A percentile compares a stretch with the other conserved stretches of the same genome.
Conservation (phyloP, 768 basidiomycete species). For the Termitomyces sp. region DNA sequence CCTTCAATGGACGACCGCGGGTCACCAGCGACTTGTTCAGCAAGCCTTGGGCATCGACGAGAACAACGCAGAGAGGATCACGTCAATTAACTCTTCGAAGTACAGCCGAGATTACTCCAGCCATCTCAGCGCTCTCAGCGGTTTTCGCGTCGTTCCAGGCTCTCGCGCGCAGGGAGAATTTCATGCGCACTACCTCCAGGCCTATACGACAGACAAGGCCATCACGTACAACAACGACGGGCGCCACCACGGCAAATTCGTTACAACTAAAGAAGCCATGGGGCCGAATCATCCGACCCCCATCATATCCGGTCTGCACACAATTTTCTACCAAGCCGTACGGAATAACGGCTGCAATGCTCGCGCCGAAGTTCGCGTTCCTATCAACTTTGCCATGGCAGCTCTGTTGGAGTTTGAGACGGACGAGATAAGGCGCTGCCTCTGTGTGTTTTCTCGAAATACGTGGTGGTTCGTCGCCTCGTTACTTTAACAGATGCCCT, state of each 20-base stretch:
- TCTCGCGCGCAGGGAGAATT: slow-evolving; percentile 2
- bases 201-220: slow-evolving; percentile 14
- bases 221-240: slow-evolving; percentile 5
- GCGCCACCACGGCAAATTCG: slow-evolving; percentile 7
- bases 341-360: not conserved
- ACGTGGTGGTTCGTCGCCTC: not conserved
- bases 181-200: slow-evolving; percentile 10
- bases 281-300: not conserved
- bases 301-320: not conserved
- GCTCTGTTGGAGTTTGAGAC: not conserved
- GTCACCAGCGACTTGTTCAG: slow-evolving; percentile 1
- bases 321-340: not conserved
- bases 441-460: not conserved
- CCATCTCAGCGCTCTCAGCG: slow-evolving; percentile 9
- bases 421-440: not conserved
- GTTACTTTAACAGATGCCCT: not conserved
- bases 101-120: slow-evolving; percentile 11
- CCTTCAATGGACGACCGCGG: slow-evolving; percentile 10
- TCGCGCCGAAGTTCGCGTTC: not conserved
- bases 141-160: slow-evolving; percentile 9
- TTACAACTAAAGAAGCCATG: slow-evolving; percentile 11
- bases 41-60: not conserved
- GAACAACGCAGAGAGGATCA: not conserved
- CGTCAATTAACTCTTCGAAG: not conserved
- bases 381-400: not conserved